phyloP scores from a whole-genome alignment of 108 stramenopile species.

The Craspedostauros australis region DNA sequence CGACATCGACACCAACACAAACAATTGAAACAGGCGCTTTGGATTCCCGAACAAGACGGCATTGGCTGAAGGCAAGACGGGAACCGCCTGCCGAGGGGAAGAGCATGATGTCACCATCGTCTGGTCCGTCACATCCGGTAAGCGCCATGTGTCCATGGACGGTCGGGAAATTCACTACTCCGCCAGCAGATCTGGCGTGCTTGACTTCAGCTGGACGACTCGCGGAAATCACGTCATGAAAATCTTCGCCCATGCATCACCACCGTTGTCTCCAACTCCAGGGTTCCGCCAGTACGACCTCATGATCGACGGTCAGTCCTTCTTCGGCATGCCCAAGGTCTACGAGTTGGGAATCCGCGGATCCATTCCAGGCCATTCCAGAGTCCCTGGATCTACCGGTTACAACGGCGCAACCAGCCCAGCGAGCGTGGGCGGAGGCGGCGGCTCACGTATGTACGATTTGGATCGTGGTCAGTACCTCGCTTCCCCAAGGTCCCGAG shows the following conservation, averaged over 20 bases:
- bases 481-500: slow-evolving; percentile 6
- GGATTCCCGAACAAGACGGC: slow-evolving; percentile 80
- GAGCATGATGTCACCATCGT: slow-evolving; percentile 84
- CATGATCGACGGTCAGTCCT: slow-evolving; percentile 73
- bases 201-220: slow-evolving; percentile 43
- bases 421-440: slow-evolving; percentile 34
- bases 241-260: slow-evolving; percentile 45
- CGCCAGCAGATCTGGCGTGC: slow-evolving; percentile 40
- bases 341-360: slow-evolving; percentile 61
- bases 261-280: slow-evolving; percentile 46
- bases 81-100: slow-evolving; percentile 83
- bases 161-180: slow-evolving; percentile 71
- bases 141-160: slow-evolving; percentile 66
- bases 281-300: slow-evolving; percentile 83
- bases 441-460: slow-evolving; percentile 32
- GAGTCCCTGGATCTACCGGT: slow-evolving; percentile 38
- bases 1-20: not conserved
- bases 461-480: too few relatives aligned
- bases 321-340: slow-evolving; percentile 76
- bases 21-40: slow-evolving; percentile 47
- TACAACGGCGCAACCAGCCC: slow-evolving; percentile 33
- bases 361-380: slow-evolving; percentile 37
- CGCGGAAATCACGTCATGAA: slow-evolving; percentile 49
- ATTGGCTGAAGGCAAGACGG: slow-evolving; percentile 59
- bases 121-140: slow-evolving; percentile 84